Evolutionary conservation across 768 basidiomycete species (phyloP).

Genomic region (Lyophyllum atratum): DNA sequence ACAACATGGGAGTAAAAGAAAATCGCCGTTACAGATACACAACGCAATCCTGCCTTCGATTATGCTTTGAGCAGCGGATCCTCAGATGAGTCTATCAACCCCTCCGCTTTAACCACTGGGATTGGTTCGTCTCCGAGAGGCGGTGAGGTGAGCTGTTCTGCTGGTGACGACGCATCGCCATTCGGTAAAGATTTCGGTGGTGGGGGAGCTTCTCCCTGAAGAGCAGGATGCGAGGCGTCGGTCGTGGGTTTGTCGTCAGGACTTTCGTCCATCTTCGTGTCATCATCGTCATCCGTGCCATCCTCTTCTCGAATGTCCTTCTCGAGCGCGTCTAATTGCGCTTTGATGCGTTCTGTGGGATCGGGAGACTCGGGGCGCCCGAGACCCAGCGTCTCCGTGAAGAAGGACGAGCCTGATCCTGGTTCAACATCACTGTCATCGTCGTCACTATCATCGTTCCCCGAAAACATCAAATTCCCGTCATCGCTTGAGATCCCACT

Average conservation of each 20-base stretch:
- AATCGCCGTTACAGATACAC: slow-evolving; percentile 15
- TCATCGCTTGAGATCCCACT: slow-evolving; percentile 50
- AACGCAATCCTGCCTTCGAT: slow-evolving; percentile 13
- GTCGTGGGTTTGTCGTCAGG: slow-evolving; percentile 23
- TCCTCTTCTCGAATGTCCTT: slow-evolving; percentile 42
- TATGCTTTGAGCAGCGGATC: slow-evolving; percentile 45
- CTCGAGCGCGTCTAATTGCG: slow-evolving; percentile 66
- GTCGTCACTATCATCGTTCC: slow-evolving; percentile 62
- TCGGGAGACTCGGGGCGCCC: slow-evolving; percentile 48
- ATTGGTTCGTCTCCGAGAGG: slow-evolving; percentile 58
- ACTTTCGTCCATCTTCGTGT: slow-evolving; percentile 29
- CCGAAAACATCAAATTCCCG: slow-evolving; percentile 59
- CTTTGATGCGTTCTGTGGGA: slow-evolving; percentile 57
- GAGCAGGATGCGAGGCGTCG: slow-evolving; percentile 21
- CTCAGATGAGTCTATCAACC: slow-evolving; percentile 67
- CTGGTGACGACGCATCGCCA: slow-evolving; percentile 43
- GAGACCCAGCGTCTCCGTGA: slow-evolving; percentile 48
- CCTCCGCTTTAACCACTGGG: slow-evolving; percentile 58
- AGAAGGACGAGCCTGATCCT: slow-evolving; percentile 41
- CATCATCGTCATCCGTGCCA: slow-evolving; percentile 38
- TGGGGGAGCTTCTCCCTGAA: slow-evolving; percentile 48
- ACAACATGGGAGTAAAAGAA: slow-evolving; percentile 15
- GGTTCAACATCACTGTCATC: slow-evolving; percentile 43
- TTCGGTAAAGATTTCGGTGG: slow-evolving; percentile 47
- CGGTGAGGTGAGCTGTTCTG: slow-evolving; percentile 49